Conservation (phyloP, 768 basidiomycete species). For the Tephrocybe sp. region DNA sequence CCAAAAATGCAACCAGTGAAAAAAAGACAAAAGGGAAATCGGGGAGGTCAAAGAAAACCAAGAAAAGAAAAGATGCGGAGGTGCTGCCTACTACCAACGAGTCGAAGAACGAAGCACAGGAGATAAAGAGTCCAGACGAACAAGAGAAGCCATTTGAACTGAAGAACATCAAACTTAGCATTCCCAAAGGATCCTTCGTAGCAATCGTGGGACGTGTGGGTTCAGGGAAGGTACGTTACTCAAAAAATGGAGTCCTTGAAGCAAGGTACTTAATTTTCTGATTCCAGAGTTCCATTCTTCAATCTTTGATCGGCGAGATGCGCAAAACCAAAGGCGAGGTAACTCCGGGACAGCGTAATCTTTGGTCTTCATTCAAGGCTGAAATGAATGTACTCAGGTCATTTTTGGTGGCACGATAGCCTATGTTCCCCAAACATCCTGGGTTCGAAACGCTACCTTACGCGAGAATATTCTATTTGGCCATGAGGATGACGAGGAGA, state of each 20-base stretch:
- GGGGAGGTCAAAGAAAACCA: slow-evolving; percentile 15
- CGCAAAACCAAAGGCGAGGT: slow-evolving; percentile 57
- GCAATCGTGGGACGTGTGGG: slow-evolving; percentile 78
- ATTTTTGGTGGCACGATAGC: slow-evolving; percentile 54
- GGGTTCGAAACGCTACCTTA: slow-evolving; percentile 70
- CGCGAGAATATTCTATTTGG: slow-evolving; percentile 79
- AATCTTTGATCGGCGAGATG: slow-evolving; percentile 69
- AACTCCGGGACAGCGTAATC: slow-evolving; percentile 11
- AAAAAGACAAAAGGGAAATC: slow-evolving; percentile 16
- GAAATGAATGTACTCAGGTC: slow-evolving; percentile 28
- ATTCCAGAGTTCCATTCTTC: slow-evolving; percentile 52
- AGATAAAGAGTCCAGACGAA: slow-evolving; percentile 23
- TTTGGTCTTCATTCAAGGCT: background rate
- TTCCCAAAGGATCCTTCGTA: slow-evolving; percentile 60
- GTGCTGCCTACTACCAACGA: slow-evolving; percentile 20
- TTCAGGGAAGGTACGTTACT: slow-evolving; percentile 56
- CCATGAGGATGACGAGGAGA: slow-evolving; percentile 56
- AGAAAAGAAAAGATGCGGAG: slow-evolving; percentile 20
- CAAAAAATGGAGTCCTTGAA: background rate
- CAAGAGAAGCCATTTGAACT: slow-evolving; percentile 54
- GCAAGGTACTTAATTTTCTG: background rate
- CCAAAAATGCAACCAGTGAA: slow-evolving; percentile 12
- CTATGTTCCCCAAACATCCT: slow-evolving; percentile 61
- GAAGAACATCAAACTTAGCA: slow-evolving; percentile 41
- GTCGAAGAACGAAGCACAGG: slow-evolving; percentile 15